A percentile compares a stretch with the other conserved stretches of the same genome.
phyloP scores from a whole-genome alignment of 2,329 filamentous ascomycete genomes.

The Aspergillus candidus region DNA sequence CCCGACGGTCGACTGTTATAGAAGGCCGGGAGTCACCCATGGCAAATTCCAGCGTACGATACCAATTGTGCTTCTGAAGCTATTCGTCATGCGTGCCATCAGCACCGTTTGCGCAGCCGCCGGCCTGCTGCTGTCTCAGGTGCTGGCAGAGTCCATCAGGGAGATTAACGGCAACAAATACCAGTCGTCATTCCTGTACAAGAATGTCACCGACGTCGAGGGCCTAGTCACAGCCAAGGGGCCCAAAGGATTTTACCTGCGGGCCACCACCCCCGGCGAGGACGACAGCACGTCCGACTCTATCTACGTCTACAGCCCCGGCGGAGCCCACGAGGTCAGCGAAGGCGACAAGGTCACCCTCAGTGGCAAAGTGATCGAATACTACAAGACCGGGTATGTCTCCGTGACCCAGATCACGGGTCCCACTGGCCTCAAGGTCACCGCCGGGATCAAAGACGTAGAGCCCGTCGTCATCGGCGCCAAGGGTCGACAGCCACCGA shows the following conservation, averaged over 20 bases:
- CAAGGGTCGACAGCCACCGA: conserved; percentile 54
- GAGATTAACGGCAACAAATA: conserved; percentile 63
- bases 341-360: conserved; percentile 60
- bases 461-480: conserved; percentile 56
- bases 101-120: too few species aligned
- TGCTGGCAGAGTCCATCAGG: conserved; percentile 46
- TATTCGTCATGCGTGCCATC: too few species aligned
- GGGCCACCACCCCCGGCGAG: conserved; percentile 52
- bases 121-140: conserved; percentile 4
- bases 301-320: conserved; percentile 57
- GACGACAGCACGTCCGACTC: conserved; percentile 57
- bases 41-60: too few species aligned
- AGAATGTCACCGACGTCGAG: conserved; percentile 53
- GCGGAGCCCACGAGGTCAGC: conserved; percentile 46
- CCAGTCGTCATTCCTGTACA: conserved; percentile 54
- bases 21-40: too few species aligned
- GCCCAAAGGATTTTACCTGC: conserved; percentile 58
- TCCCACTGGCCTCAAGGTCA: conserved; percentile 49
- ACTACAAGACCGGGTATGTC: conserved; percentile 51
- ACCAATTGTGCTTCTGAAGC: too few species aligned
- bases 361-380: conserved; percentile 56
- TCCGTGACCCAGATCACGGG: conserved; percentile 59
- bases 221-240: conserved; percentile 61
- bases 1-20: too few species aligned
- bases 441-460: conserved; percentile 51